Conservation (phyloP, 257 asterid genomes). For the Nicotiana attenuata region DNA sequence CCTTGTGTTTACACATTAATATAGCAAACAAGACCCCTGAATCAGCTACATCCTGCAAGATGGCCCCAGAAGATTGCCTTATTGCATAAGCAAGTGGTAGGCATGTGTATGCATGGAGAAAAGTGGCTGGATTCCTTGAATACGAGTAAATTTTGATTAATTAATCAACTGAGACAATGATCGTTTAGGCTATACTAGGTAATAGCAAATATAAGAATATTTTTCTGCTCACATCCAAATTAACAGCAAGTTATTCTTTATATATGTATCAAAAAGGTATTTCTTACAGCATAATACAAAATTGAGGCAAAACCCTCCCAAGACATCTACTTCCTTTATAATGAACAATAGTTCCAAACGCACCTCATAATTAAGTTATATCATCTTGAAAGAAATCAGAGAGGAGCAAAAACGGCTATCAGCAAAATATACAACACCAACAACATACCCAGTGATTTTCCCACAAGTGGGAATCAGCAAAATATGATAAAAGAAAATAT, state of each 20-base stretch:
- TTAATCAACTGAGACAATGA: neutral
- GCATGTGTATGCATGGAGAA: slow-evolving; percentile 92
- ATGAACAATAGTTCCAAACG: neutral
- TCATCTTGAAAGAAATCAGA: neutral
- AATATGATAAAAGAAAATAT: neutral
- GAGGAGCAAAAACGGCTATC: neutral
- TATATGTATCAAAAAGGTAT: neutral
- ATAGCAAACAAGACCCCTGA: slow-evolving; percentile 86
- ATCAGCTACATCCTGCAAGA: slow-evolving; percentile 84
- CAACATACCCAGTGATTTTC: too few species aligned
- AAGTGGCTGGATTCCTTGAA: slow-evolving; percentile 88
- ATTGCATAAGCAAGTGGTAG: slow-evolving; percentile 79
- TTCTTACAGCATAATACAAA: neutral
- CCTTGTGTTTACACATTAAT: slow-evolving; percentile 92
- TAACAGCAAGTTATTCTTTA: neutral
- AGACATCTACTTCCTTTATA: neutral
- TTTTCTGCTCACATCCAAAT: neutral
- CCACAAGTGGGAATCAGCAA: neutral
- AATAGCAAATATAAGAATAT: neutral
- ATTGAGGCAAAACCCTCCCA: neutral
- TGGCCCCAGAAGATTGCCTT: slow-evolving; percentile 89
- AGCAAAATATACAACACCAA: too few species aligned
- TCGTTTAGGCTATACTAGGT: neutral
- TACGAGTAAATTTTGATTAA: neutral
- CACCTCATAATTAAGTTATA: neutral